These are phyloP conservation scores for Dicorynia guianensis DNA, from an alignment of 306 rosid species.

Conservation along the genomic window DNA sequence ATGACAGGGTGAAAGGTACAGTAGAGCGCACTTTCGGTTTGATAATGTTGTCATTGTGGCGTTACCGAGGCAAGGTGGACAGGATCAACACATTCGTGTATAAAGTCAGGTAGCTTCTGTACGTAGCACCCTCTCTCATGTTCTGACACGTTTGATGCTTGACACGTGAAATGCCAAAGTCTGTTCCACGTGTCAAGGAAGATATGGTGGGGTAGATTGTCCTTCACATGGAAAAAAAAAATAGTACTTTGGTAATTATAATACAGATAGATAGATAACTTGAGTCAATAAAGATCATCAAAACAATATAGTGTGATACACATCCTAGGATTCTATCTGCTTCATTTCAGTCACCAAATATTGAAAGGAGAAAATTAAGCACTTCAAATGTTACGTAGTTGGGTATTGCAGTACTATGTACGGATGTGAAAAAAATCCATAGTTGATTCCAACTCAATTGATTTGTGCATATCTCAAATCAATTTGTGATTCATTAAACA, in stretches of 20 bases:
- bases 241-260: no score
- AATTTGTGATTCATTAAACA: no score
- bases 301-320: conserved; percentile 7
- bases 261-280: no score
- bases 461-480: no score
- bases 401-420: background rate
- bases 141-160: conserved; percentile 45
- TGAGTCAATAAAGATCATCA: background rate
- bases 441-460: no score
- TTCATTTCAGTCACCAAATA: background rate
- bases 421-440: no score
- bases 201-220: no score
- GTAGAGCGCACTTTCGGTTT: conserved; percentile 30
- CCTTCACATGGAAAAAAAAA: no score
- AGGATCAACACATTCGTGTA: background rate
- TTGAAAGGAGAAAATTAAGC: background rate
- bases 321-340: conserved; percentile 15
- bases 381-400: background rate
- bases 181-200: conserved; percentile 29
- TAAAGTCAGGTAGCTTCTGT: background rate
- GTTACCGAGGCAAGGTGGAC: background rate
- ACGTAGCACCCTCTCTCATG: background rate
- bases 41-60: conserved; percentile 27
- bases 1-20: background rate
- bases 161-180: conserved; percentile 40